phyloP scores from a whole-genome alignment of 768 basidiomycete genomes.

The Phaffia australis region DNA sequence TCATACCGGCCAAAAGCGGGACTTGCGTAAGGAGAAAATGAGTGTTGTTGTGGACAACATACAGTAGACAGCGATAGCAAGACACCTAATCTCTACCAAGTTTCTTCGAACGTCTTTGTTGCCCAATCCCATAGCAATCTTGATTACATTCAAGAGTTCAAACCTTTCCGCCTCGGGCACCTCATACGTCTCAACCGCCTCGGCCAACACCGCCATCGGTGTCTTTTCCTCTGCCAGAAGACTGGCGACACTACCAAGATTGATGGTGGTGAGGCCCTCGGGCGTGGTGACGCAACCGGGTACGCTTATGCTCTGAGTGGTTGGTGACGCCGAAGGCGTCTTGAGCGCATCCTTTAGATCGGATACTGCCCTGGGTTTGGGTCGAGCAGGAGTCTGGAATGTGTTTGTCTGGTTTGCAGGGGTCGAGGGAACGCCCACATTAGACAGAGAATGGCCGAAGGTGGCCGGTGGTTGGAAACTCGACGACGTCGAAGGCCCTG shows the following conservation, averaged over 20 bases:
- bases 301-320: conserved; percentile 3
- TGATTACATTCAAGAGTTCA: conserved; percentile 75
- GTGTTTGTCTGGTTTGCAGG: neutral
- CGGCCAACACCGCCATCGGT: conserved; percentile 65
- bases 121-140: conserved; percentile 60
- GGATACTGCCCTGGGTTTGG: conserved; percentile 19
- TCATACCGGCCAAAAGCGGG: neutral
- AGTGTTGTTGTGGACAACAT: conserved; percentile 19
- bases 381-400: conserved; percentile 17
- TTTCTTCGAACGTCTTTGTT: conserved; percentile 54
- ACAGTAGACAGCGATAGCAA: conserved; percentile 76
- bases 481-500: conserved; percentile 35
- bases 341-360: conserved; percentile 21
- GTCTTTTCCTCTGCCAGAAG: conserved; percentile 41
- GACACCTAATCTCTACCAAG: conserved; percentile 64
- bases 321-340: conserved; percentile 7
- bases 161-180: conserved; percentile 76
- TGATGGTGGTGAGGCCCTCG: conserved; percentile 35
- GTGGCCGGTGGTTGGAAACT: conserved; percentile 12
- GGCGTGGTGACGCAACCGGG: conserved; percentile 15
- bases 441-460: neutral
- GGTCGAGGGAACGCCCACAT: conserved; percentile 1
- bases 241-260: conserved; percentile 43
- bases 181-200: conserved; percentile 54
- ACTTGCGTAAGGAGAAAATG: neutral